Evolutionary conservation across 352 stramenopile species (phyloP), one percentile per base, ranked within the genome.

Genomic region (Plasmopara muralis): DNA sequence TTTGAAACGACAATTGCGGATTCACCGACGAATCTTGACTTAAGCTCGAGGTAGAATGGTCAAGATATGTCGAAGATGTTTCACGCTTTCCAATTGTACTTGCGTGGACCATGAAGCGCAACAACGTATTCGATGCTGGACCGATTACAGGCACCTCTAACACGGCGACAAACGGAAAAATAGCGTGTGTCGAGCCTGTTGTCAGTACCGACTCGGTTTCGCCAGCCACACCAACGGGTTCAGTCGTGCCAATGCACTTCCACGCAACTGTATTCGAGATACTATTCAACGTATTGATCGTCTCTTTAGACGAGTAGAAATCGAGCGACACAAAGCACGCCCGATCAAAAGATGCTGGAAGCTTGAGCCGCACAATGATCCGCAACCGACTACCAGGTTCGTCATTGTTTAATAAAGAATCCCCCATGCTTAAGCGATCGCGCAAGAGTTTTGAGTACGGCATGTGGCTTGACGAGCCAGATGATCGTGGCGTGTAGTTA

Each of bases 121-220:
- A 70, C 15, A 94, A 46, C 9, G 83, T 94, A 39, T 87, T 85
- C 5, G 83, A 90, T 4, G 83, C 79, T 28, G 82, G 79, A 0
- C 83, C 83, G 13, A 89, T 68, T 4, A 94, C 81, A 2, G 83
- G 83, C 2, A 94, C 78, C 47, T 91, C 83, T 4, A 94, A 57
- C 34, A 94, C 83, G 0, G 83, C 77, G n/a, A 94, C 83, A 39
- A 94, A 94, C 18, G 77, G 79, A 45, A 87, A 91, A 48, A 89
- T 80, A 2, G 81, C 60, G 43, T 87, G 74, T 4, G 75, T 71
- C 7, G 56, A 66, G 3, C 71, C 72, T 20, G 69, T 85, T 30
- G 64, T 83, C 30, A 88, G 44, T 25, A 85, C 73, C 0, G 77
- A 74, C 48, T 90, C 77, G 0, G 74, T 82, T 49, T 89, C 77